Base-by-base conservation (phyloP, 495 filamentous ascomycete genomes). In the Aspergillus homomorphus region DNA sequence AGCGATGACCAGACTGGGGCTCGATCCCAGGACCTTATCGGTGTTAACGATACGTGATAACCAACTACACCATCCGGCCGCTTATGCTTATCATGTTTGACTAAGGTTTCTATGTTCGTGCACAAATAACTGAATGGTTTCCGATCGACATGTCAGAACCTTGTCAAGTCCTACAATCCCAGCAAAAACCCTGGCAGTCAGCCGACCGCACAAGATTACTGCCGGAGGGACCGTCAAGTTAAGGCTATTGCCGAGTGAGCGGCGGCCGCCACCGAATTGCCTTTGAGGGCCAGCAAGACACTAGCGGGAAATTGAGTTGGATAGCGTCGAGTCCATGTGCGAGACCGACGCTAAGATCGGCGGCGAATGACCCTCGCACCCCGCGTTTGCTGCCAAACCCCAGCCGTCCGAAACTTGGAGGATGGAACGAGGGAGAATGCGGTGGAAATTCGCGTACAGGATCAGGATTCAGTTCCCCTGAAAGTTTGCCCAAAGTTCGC, bases 21-120 rank as follows among this genome's bases (percentile, higher is more conserved):
- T 51, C 48, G 48, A 51, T 51, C 48, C 48, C 48, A 51, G 48
- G 48, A 51, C 48, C 48, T 51, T 51, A 51, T 51, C 48, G 48
- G 48, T 51, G 48, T 51, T 51, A 51, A 51, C 48, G 48, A 51
- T 51, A 51, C 48, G 48, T 51, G 48, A 51, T 51, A 51, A 51
- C 48, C 48, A 51, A 51, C 48, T 51, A 51, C 48, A 51, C 48
- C 48, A 51, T 51, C 48, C 48, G 48, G 48, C 48, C 48, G 18
- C n/a, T n/a, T n/a, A n/a, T n/a, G n/a, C n/a, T n/a, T n/a, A n/a
- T n/a, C n/a, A n/a, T n/a, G n/a, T n/a, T n/a, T n/a, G n/a, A n/a
- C n/a, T n/a, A n/a, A n/a, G n/a, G n/a, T n/a, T n/a, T n/a, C n/a
- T n/a, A n/a, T n/a, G n/a, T n/a, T n/a, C n/a, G n/a, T n/a, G n/a